These are phyloP conservation scores for Raffaelea albimanens DNA, from an alignment of 2,329 filamentous ascomycete species.

Conservation along the genomic window DNA sequence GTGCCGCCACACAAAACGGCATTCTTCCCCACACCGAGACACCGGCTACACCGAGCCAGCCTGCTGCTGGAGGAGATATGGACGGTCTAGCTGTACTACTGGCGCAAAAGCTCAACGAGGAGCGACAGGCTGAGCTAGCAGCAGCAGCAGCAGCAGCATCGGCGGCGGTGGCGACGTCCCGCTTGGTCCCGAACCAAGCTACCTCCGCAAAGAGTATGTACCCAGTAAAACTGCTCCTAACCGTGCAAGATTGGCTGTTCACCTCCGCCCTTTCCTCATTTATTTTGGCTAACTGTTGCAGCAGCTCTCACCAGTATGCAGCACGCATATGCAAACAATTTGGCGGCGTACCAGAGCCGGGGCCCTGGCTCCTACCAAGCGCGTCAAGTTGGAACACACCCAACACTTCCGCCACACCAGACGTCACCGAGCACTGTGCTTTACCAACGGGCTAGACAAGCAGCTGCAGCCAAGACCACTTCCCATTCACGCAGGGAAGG, in stretches of 20 bases:
- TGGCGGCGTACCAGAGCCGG: slow-evolving; percentile 11
- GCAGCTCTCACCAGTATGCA: slow-evolving; percentile 11
- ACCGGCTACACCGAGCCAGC: too few relatives aligned
- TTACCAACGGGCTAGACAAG: slow-evolving; percentile 50
- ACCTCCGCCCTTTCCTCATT: not conserved
- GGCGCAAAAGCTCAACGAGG: too few relatives aligned
- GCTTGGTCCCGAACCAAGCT: too few relatives aligned
- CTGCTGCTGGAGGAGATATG: too few relatives aligned
- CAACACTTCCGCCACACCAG: slow-evolving; percentile 44
- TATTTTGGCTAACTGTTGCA: not conserved
- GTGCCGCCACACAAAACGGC: too few relatives aligned
- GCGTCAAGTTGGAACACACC: slow-evolving; percentile 16
- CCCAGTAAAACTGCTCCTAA: too few relatives aligned
- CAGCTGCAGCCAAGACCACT: slow-evolving; percentile 46
- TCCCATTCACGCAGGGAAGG: slow-evolving; percentile 47
- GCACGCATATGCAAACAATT: slow-evolving; percentile 10
- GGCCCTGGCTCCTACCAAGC: slow-evolving; percentile 11
- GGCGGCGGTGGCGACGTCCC: too few relatives aligned
- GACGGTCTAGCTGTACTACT: too few relatives aligned
- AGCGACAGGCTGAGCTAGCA: too few relatives aligned
- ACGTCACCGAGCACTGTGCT: slow-evolving; percentile 43
- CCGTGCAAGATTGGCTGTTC: slow-evolving; percentile 7
- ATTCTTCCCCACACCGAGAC: too few relatives aligned
- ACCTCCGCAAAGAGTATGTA: too few relatives aligned
- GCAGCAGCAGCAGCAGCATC: too few relatives aligned